Conservation (phyloP, 495 filamentous ascomycete species). For the Neohortaea acidophila region DNA sequence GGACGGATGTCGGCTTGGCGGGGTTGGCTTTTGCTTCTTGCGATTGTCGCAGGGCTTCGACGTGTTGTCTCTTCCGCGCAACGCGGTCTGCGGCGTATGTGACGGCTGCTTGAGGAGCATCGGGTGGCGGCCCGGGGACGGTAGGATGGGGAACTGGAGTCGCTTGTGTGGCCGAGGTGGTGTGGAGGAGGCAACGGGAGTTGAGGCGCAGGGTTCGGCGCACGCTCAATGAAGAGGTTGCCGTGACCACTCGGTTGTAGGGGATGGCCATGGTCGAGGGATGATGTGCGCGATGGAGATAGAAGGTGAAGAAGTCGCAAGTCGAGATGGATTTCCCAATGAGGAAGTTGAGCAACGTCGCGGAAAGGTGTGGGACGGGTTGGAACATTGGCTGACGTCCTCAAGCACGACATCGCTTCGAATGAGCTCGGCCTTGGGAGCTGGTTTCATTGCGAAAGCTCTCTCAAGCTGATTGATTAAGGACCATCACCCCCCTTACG, state of each 20-base stretch:
- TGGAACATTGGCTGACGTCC: too few relatives aligned
- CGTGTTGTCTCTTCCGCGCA: slow-evolving; percentile 39
- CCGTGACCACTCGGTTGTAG: slow-evolving; percentile 5
- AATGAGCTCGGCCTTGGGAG: too few relatives aligned
- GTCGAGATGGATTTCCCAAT: too few relatives aligned
- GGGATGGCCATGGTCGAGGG: too few relatives aligned
- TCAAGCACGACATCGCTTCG: too few relatives aligned
- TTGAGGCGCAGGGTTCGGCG: neutral
- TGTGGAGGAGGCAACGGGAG: slow-evolving; percentile 31
- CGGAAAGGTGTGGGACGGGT: too few relatives aligned
- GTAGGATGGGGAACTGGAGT: slow-evolving; percentile 50
- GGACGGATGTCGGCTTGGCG: slow-evolving; percentile 29
- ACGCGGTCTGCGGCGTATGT: slow-evolving; percentile 36
- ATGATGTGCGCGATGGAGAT: too few relatives aligned
- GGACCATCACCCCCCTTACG: too few relatives aligned
- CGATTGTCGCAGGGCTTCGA: slow-evolving; percentile 35
- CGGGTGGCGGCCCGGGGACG: slow-evolving; percentile 71
- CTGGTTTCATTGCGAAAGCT: too few relatives aligned
- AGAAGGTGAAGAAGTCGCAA: too few relatives aligned
- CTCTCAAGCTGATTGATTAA: too few relatives aligned
- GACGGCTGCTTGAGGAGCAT: slow-evolving; percentile 48
- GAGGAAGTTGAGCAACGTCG: too few relatives aligned
- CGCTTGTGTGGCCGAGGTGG: slow-evolving; percentile 35
- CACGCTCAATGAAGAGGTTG: slow-evolving; percentile 18
- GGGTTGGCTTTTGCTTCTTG: slow-evolving; percentile 31